These are phyloP conservation scores for Escovopsis sp. DNA, from an alignment of 2,329 filamentous ascomycete species.

Conservation along the genomic window DNA sequence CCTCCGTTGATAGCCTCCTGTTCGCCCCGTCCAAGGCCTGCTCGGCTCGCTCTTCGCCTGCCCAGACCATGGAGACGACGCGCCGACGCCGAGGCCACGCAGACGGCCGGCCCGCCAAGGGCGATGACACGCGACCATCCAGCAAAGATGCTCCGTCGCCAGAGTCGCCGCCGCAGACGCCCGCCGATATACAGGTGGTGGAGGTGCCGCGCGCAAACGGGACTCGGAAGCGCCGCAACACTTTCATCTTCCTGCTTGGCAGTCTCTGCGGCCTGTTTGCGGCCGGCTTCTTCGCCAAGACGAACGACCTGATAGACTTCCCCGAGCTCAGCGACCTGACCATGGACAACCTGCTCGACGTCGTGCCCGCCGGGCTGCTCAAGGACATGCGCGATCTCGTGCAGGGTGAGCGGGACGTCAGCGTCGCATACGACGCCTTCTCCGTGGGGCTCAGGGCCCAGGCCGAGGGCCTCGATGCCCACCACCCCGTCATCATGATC, in stretches of 20 bases:
- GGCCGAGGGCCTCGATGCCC: conserved; percentile 63
- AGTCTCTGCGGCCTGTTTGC: conserved; percentile 81
- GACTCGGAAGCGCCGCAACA: conserved; percentile 57
- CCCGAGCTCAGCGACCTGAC: conserved; percentile 57
- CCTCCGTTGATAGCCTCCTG: not conserved
- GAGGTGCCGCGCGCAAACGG: conserved; percentile 25
- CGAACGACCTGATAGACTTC: conserved; percentile 78
- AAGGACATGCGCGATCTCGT: conserved; percentile 76
- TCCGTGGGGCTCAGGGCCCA: conserved; percentile 74
- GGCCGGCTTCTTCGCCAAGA: conserved; percentile 79
- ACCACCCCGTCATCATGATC: conserved; percentile 91
- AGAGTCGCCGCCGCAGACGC: conserved; percentile 12
- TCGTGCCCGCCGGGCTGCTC: conserved; percentile 71
- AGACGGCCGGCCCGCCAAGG: conserved; percentile 8
- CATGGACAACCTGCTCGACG: conserved; percentile 75
- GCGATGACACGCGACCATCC: conserved; percentile 9
- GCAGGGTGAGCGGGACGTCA: conserved; percentile 67
- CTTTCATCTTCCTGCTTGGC: conserved; percentile 74
- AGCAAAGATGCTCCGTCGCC: conserved; percentile 15
- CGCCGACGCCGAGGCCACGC: conserved; percentile 18
- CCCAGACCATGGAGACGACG: conserved; percentile 17
- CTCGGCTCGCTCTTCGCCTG: not conserved
- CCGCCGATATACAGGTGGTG: conserved; percentile 27
- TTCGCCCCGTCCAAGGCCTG: not conserved
- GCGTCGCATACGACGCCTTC: conserved; percentile 74